These are phyloP conservation scores for Tillandsia leiboldiana DNA, from an alignment of 176 grass and related monocot genomes.

Conservation along the genomic window DNA sequence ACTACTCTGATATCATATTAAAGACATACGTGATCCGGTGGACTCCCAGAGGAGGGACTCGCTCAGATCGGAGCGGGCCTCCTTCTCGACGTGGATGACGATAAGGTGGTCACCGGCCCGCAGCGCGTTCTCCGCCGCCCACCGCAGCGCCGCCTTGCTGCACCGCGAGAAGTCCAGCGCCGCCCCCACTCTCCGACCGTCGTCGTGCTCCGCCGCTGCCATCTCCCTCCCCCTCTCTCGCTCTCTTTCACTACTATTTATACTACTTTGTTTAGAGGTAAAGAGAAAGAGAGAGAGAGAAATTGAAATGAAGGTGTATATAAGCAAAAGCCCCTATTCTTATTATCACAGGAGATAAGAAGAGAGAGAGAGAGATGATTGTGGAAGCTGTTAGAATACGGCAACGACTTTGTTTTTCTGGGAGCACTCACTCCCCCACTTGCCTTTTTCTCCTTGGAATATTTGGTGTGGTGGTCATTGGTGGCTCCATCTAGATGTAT, in stretches of 20 bases:
- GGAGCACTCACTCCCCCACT: too few relatives aligned
- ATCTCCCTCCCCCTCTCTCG: not conserved
- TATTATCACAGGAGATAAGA: too few relatives aligned
- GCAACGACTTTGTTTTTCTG: too few relatives aligned
- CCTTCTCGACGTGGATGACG: constrained; percentile 58
- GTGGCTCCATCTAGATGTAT: too few relatives aligned
- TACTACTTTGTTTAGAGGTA: not conserved
- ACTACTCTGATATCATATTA: too few relatives aligned
- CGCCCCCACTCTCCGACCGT: constrained; percentile 42
- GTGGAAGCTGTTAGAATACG: too few relatives aligned
- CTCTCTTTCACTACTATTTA: not conserved
- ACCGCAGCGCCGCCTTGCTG: constrained; percentile 53
- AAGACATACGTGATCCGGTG: constrained; percentile 40
- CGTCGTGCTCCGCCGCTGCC: not conserved
- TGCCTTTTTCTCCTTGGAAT: too few relatives aligned
- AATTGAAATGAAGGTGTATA: too few relatives aligned
- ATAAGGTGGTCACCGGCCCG: constrained; percentile 57
- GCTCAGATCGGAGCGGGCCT: constrained; percentile 46
- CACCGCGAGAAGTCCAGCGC: constrained; percentile 66
- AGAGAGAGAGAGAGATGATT: too few relatives aligned
- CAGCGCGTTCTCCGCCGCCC: constrained; percentile 62
- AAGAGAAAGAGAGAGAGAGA: too few relatives aligned
- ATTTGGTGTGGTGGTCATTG: too few relatives aligned
- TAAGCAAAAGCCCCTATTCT: too few relatives aligned
- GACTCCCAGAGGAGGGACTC: constrained; percentile 73